Evolutionary conservation across 768 basidiomycete species (phyloP).

Genomic region (Pleurotus citrinopileatus): DNA sequence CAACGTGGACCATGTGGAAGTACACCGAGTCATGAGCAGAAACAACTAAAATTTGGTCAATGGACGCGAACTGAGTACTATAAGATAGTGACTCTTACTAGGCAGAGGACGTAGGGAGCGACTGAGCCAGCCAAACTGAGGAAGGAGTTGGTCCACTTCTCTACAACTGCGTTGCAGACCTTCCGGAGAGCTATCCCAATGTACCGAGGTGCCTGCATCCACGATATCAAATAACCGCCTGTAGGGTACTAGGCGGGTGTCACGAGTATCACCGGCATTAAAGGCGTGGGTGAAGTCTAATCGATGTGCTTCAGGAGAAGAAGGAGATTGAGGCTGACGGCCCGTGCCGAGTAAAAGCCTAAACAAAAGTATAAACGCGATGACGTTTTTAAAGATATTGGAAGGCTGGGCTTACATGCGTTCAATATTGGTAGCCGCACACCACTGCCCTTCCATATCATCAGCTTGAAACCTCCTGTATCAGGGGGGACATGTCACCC

Average conservation of each 20-base stretch:
- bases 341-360: conserved; percentile 43
- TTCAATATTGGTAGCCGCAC: conserved; percentile 19
- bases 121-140: conserved; percentile 32
- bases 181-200: conserved; percentile 19
- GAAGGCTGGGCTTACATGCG: conserved; percentile 28
- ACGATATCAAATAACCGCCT: conserved; percentile 32
- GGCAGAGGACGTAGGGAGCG: conserved; percentile 34
- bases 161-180: conserved; percentile 31
- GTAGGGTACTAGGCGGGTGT: conserved; percentile 33
- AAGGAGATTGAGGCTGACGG: conserved; percentile 33
- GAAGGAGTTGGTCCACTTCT: conserved; percentile 27
- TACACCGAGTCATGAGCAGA: conserved; percentile 40
- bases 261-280: conserved; percentile 20
- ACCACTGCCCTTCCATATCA: not conserved
- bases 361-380: no score
- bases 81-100: conserved; percentile 22
- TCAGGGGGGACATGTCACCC: not conserved
- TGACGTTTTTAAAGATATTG: not conserved
- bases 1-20: conserved; percentile 36
- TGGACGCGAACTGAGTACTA: not conserved
- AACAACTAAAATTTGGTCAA: conserved; percentile 32
- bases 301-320: conserved; percentile 16
- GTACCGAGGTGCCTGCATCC: conserved; percentile 28
- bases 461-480: not conserved
- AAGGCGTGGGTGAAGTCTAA: not conserved